Conservation (phyloP, 768 basidiomycete genomes). For the Peribolospora kevripleyi region DNA sequence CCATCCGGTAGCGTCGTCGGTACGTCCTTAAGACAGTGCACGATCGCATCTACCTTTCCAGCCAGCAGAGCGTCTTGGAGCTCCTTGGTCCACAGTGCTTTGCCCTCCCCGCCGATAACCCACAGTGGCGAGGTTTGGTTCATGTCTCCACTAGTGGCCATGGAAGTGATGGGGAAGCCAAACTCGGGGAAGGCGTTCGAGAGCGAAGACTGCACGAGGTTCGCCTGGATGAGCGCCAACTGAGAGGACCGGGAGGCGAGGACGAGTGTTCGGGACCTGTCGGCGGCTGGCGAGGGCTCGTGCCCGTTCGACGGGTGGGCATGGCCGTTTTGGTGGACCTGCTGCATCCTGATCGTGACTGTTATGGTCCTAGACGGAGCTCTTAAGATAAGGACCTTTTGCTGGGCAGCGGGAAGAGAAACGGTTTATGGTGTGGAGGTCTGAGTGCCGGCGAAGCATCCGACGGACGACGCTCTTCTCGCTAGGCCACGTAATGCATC, state of each 20-base stretch:
- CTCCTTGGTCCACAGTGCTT: conserved; percentile 79
- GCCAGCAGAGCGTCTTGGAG: conserved; percentile 62
- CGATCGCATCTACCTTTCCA: conserved; percentile 59
- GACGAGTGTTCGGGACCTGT: conserved; percentile 20
- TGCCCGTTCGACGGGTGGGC: neutral
- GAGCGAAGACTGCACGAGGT: conserved; percentile 45
- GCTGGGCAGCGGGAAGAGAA: no score
- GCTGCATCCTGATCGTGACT: no score
- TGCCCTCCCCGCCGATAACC: conserved; percentile 57
- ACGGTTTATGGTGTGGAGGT: no score
- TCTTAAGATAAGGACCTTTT: no score
- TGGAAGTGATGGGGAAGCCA: conserved; percentile 32
- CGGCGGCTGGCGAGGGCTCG: neutral
- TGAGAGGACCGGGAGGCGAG: conserved; percentile 70
- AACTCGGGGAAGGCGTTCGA: conserved; percentile 30
- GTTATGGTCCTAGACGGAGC: no score
- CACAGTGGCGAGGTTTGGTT: conserved; percentile 71
- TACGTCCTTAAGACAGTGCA: conserved; percentile 81
- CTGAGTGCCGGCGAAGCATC: no score
- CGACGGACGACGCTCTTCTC: no score
- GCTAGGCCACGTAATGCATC: no score
- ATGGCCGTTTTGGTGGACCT: no score
- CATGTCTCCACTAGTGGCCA: conserved; percentile 60
- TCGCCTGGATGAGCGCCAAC: conserved; percentile 73
- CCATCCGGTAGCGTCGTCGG: conserved; percentile 66